Base-by-base conservation (phyloP, 345 rosid species). In the Pugionium cornutum region DNA sequence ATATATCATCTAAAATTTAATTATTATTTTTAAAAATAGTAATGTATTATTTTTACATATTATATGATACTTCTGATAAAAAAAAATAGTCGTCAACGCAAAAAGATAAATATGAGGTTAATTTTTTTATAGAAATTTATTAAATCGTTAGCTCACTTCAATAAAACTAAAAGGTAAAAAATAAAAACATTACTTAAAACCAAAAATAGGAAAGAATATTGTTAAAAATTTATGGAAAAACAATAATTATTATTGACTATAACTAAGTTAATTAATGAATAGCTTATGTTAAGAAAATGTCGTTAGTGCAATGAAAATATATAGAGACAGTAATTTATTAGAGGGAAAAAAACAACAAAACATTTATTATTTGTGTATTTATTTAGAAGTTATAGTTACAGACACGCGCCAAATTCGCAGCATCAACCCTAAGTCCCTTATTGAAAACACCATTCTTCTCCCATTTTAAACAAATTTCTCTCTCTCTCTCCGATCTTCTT, bases 361-460 rank as follows among this genome's bases (percentile, higher is more conserved):
- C 7, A 25, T 53, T 31, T 35, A 36, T 39, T 27, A 57, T 9
- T 39, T 18, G 18, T 18, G 4, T 39, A 5, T 37, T 36, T 8
- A 57, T 28, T 30, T 4, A 67, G 58, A 58, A 39, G 34, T 48
- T 68, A 59, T 53, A 68, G 58, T 68, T 58, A 18, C 18, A 68
- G 59, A 50, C 59, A 59, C 66, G 66, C 73, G 73, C 73, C 53
- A 69, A 69, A 68, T 6, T 68, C 58, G 50, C 65, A 68, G 2
- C 39, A 41, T 30, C 58, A 31, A 11, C 56, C 72, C 64, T 48
- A 35, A 31, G 39, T 3, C 27, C n/a, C 28, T 48, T 9, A 53
- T 50, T 50, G 53, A 6, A 53, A 53, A 18, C 18, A 53, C 58
- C 33, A 36, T 55, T 55, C 41, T 35, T 25, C 36, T 56, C 62